A percentile compares a stretch with the other conserved stretches of the same genome.
Conservation (phyloP, 768 basidiomycete species). For the Suillus subaureus region DNA sequence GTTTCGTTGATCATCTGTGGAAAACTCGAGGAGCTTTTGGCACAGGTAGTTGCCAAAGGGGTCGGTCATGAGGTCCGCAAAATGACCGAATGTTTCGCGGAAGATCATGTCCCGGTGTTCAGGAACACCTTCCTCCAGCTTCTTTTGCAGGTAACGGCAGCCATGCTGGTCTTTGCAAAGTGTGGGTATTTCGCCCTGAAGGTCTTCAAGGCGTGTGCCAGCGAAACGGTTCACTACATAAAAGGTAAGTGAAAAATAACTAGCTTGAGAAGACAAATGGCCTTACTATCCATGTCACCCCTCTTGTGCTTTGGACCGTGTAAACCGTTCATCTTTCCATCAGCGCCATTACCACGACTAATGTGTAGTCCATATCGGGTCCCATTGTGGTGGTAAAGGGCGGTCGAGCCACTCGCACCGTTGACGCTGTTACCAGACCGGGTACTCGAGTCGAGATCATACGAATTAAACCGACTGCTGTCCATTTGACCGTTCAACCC, state of each 20-base stretch:
- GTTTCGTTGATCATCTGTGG: conserved; percentile 96
- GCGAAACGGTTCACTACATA: conserved; percentile 90
- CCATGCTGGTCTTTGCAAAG: conserved; percentile 99
- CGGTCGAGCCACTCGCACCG: conserved; percentile 65
- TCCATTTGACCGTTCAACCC: conserved; percentile 52
- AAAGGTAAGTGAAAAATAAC: conserved; percentile 1
- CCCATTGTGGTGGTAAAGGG: conserved; percentile 75
- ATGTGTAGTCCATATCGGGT: conserved; percentile 75
- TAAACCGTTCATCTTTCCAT: conserved; percentile 85
- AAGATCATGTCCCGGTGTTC: conserved; percentile 99
- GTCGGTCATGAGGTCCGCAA: conserved; percentile 98
- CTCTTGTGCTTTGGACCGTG: conserved; percentile 95
- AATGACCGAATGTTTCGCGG: conserved; percentile 96
- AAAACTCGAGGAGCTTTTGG: conserved; percentile 96
- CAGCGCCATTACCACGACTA: conserved; percentile 56
- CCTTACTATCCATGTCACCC: conserved; percentile 86
- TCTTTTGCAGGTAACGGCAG: conserved; percentile 98
- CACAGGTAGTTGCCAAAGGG: conserved; percentile 99
- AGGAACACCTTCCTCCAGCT: conserved; percentile 92
- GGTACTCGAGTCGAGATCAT: conserved; percentile 53
- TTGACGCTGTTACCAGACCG: conserved; percentile 38
- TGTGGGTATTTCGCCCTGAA: conserved; percentile 91
- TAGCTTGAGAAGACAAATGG: conserved; percentile 38
- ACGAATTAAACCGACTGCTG: conserved; percentile 54
- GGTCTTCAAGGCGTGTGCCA: conserved; percentile 92